These are phyloP conservation scores for Suhomyces pyralidae DNA, from an alignment of 805 yeast species.

Conservation along the genomic window DNA sequence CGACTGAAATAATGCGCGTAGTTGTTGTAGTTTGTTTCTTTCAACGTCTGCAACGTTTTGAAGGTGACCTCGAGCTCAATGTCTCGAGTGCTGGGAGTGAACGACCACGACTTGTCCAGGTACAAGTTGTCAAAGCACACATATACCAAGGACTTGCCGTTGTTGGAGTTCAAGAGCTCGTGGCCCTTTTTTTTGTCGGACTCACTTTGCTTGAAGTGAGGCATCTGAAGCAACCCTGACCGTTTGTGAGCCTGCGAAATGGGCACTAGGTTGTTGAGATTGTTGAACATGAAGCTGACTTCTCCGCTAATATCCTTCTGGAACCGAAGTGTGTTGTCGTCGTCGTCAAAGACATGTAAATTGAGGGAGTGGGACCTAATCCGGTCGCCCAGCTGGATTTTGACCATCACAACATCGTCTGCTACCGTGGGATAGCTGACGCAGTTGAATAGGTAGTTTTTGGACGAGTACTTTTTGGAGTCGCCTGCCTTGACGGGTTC, in stretches of 20 bases:
- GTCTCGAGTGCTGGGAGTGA: constrained; percentile 30
- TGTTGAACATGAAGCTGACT: constrained; percentile 33
- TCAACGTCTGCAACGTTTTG: constrained; percentile 32
- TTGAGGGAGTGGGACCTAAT: constrained; percentile 33
- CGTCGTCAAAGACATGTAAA: constrained; percentile 36
- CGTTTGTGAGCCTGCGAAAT: constrained; percentile 6
- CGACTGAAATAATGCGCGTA: constrained; percentile 34
- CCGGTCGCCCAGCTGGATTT: constrained; percentile 28
- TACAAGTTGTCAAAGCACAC: constrained; percentile 43
- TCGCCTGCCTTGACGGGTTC: constrained; percentile 35
- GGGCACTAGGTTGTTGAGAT: constrained; percentile 29
- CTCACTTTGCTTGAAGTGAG: constrained; percentile 3
- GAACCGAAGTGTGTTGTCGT: constrained; percentile 32
- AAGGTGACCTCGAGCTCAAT: constrained; percentile 34
- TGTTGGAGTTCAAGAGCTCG: constrained; percentile 16
- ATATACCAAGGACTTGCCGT: constrained; percentile 29
- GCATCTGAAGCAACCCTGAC: constrained; percentile 7
- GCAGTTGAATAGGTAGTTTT: constrained; percentile 32
- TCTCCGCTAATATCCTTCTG: constrained; percentile 30
- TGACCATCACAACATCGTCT: constrained; percentile 37
- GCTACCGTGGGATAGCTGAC: constrained; percentile 33
- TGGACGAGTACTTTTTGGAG: constrained; percentile 24
- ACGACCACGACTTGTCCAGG: constrained; percentile 43
- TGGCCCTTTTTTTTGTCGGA: constrained; percentile 10
- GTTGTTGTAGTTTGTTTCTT: constrained; percentile 34